Base-by-base conservation (phyloP, 306 rosid species). In the Luffa acutangula region DNA sequence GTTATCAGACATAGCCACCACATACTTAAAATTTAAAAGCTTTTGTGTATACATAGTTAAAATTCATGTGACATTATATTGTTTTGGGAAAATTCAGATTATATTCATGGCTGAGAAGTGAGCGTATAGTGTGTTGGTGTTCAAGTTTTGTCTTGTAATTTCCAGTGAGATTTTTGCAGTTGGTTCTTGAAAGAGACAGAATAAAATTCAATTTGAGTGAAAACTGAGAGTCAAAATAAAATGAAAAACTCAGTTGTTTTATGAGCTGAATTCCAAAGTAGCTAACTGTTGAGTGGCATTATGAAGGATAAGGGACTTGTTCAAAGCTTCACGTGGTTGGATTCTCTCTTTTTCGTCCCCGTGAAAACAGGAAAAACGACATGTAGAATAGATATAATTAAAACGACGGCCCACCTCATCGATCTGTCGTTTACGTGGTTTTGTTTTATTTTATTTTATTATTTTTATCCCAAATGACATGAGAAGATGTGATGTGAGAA, bases 301-400 rank as follows among this genome's bases (percentile, higher is more conserved):
- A 9, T 9, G 65, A 21, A 59, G 37, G 65, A 49, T 11, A 49
- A 11, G 60, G 60, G 69, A 9, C n/a, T 33, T 63, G 4, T 34
- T 63, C 42, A 63, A 63, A 5, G 73, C 49, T 39, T 65, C 73
- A 65, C 49, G 48, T 65, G 73, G 73, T 65, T 65, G 49, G 48
- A 65, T 65, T 37, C 73, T 65, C 46, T 37, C 73, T 1, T 64
- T 64, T 36, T 64, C 48, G 6, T 7, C 25, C 49, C 73, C 73
- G 49, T 37, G 31, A 39, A 65, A 65, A 65, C 73, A 65, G 73
- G 73, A 39, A 65, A 39, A 65, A 65, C 73, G 48, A 65, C 73
- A 65, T 65, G 60, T 56, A 56, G 60, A 49, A 49, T 49, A 10
- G 51, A 46, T 46, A 25, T 25, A 25, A 25, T 25, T 25, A 25